Conservation (phyloP, 345 rosid species). For the Trapa bicornis region DNA sequence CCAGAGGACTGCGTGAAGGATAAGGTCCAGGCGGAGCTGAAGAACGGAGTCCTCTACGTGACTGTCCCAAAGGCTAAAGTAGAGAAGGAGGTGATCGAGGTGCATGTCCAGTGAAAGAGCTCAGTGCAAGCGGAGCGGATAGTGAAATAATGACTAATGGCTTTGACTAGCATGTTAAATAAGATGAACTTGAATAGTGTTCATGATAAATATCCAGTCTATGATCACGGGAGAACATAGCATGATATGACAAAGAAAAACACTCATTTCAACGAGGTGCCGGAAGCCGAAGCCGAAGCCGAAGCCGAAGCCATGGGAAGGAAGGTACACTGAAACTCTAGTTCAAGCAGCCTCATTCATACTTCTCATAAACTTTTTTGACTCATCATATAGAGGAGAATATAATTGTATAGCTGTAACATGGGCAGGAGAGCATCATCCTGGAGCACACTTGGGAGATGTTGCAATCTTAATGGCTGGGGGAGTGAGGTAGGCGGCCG, state of each 20-base stretch:
- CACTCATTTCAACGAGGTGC: not conserved
- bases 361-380: not conserved
- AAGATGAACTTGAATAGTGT: no score
- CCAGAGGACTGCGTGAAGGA: slow-evolving; percentile 47
- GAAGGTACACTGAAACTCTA: not conserved
- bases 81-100: slow-evolving; percentile 40
- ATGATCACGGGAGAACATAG: no score
- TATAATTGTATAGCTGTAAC: not conserved
- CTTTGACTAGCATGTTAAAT: no score
- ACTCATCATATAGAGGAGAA: not conserved
- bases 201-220: no score
- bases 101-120: slow-evolving; percentile 20
- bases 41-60: slow-evolving; percentile 58
- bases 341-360: not conserved
- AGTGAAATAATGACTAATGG: no score
- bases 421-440: slow-evolving; percentile 6
- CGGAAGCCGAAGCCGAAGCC: slow-evolving; percentile 1
- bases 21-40: slow-evolving; percentile 57
- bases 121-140: no score
- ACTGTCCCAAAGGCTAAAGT: slow-evolving; percentile 54
- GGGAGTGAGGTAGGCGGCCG: slow-evolving; percentile 32
- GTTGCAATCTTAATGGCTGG: slow-evolving; percentile 18
- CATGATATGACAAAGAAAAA: not conserved
- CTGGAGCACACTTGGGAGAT: not conserved
- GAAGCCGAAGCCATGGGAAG: not conserved